Evolutionary conservation across 2,329 filamentous ascomycete genomes (phyloP).

Genomic region (Furcasterigmium furcatum): DNA sequence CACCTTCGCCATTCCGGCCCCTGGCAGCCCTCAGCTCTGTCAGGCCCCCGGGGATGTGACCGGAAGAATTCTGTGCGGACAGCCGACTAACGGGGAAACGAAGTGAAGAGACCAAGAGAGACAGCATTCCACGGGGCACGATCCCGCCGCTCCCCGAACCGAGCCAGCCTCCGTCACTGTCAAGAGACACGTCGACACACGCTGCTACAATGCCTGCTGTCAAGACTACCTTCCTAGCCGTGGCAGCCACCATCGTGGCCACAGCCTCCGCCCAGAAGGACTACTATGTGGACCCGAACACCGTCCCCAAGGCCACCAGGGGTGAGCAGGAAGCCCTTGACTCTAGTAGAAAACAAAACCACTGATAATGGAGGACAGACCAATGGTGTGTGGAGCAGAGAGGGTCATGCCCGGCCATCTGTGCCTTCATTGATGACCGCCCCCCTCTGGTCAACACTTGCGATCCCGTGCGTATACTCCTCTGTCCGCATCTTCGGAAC

Average conservation of each 20-base stretch:
- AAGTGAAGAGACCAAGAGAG: not conserved
- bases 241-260: slow-evolving; percentile 49
- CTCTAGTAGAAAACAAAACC: no score
- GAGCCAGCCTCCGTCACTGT: not conserved
- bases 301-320: slow-evolving; percentile 40
- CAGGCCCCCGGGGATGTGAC: not conserved
- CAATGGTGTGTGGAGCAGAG: slow-evolving; percentile 64
- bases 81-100: slow-evolving; percentile 9
- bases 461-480: slow-evolving; percentile 50
- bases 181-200: not conserved
- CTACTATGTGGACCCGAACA: slow-evolving; percentile 59
- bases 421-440: slow-evolving; percentile 54
- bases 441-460: slow-evolving; percentile 61
- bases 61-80: slow-evolving; percentile 8
- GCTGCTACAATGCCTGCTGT: slow-evolving; percentile 49
- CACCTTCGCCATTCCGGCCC: not conserved
- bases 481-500: not conserved
- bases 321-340: no score
- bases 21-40: not conserved
- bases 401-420: slow-evolving; percentile 68
- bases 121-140: no score
- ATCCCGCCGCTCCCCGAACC: not conserved
- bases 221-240: slow-evolving; percentile 49
- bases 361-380: slow-evolving; percentile 31
- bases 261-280: slow-evolving; percentile 45